Percentiles rank a stretch among this genome's conserved stretches.
phyloP scores from a whole-genome alignment of 2,329 filamentous ascomycete genomes.

The Pyricularia grisea region DNA sequence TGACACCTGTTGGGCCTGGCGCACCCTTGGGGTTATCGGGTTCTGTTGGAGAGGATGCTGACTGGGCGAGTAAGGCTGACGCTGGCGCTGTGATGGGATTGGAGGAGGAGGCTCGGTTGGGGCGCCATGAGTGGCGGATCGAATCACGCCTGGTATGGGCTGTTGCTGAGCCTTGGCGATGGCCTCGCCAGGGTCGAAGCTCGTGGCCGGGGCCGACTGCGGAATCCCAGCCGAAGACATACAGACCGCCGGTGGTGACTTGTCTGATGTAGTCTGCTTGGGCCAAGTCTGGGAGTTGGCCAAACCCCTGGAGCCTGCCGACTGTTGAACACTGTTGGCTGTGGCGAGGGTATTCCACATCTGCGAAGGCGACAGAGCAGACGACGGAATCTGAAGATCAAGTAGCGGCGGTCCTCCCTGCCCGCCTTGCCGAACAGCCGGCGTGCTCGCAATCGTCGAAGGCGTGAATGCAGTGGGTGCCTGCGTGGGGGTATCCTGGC shows the following conservation, averaged over 20 bases:
- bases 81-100: slow-evolving; percentile 2
- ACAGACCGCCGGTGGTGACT: slow-evolving; percentile 8
- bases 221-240: slow-evolving; percentile 22
- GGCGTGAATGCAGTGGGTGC: slow-evolving; percentile 4
- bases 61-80: slow-evolving; percentile 7
- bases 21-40: neutral
- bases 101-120: slow-evolving; percentile 6
- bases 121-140: slow-evolving; percentile 3
- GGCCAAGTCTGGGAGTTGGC: slow-evolving; percentile 39
- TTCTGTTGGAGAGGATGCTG: slow-evolving; percentile 5
- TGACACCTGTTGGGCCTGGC: slow-evolving; percentile 9
- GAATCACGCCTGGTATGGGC: slow-evolving; percentile 5
- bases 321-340: slow-evolving; percentile 2
- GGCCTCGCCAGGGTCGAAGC: slow-evolving; percentile 21
- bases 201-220: slow-evolving; percentile 28
- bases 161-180: slow-evolving; percentile 13
- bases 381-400: slow-evolving; percentile 20
- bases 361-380: slow-evolving; percentile 13
- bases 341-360: slow-evolving; percentile 6
- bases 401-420: slow-evolving; percentile 12
- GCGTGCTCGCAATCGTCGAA: slow-evolving; percentile 1
- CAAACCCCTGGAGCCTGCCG: slow-evolving; percentile 10
- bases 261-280: slow-evolving; percentile 16
- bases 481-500: slow-evolving; percentile 3
- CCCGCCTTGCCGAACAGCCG: neutral